Evolutionary conservation across 345 rosid species (phyloP).

Genomic region (Citrus hindsii): DNA sequence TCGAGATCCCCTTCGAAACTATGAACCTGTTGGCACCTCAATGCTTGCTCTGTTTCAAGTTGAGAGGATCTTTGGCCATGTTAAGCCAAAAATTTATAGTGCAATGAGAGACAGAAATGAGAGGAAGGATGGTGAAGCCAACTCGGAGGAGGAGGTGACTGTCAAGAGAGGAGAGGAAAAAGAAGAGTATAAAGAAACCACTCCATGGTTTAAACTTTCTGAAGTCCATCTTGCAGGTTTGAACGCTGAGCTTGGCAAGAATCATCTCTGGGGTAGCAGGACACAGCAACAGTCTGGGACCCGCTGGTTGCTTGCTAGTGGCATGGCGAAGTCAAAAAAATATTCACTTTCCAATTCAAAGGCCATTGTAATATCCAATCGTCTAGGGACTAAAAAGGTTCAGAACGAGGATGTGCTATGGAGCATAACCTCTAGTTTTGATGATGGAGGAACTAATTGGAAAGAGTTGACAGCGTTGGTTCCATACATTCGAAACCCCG

Average conservation of each 20-base stretch:
- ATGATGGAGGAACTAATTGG: conserved; percentile 22
- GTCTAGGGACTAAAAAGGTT: conserved; percentile 20
- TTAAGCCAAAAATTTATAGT: conserved; percentile 13
- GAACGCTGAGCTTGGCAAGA: conserved; percentile 34
- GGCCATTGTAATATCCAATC: conserved; percentile 34
- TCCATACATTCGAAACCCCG: conserved; percentile 49
- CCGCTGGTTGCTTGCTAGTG: conserved; percentile 65
- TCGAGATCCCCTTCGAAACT: conserved; percentile 60
- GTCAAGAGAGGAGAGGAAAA: background rate
- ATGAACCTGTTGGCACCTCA: conserved; percentile 70
- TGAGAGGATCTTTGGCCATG: conserved; percentile 37
- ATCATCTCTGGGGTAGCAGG: conserved; percentile 46
- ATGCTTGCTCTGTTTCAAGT: conserved; percentile 71
- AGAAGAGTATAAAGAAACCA: background rate
- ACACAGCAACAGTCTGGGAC: conserved; percentile 52
- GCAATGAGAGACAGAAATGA: conserved; percentile 15
- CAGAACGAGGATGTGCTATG: conserved; percentile 38
- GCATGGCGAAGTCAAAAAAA: conserved; percentile 38
- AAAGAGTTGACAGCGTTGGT: conserved; percentile 24
- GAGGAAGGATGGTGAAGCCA: conserved; percentile 16
- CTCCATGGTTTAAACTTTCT: conserved; percentile 38
- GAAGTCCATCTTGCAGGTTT: conserved; percentile 61
- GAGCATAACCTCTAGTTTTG: conserved; percentile 51
- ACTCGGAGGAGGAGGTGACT: background rate
- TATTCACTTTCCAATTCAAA: conserved; percentile 38